Evolutionary conservation across 75 land plant genomes (phyloP), one percentile per base, ranked within the genome.

Genomic region (Larix kaempferi): DNA sequence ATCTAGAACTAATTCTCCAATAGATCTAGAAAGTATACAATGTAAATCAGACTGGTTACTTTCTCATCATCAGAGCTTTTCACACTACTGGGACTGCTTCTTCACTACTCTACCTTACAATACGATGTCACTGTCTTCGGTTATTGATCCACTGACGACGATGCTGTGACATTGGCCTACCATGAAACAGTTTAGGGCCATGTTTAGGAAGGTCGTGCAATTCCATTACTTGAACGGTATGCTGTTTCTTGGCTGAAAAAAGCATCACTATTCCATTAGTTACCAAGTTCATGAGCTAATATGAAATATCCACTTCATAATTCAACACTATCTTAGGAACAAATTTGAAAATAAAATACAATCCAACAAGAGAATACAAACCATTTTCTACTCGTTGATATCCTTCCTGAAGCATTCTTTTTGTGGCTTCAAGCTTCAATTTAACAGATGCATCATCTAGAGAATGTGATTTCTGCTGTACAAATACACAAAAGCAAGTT

Each of bases 141-240:
- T 73, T 49, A 73, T 52, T 73, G 5, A n/a, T 14, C 74, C 57
- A 44, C 29, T 49, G 74, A 17, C 56, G 74, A 73, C 54, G 74
- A 54, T 73, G 74, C 17, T 73, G 74, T 13, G 29, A 44, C 57
- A 49, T 55, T 25, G 74, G 74, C 29, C 41, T 73, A 23, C 74
- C 74, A 73, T 73, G 29, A 25, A 13, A 49, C 49, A 55, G 57
- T 23, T 15, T 33, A 27, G 71, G 27, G 0, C 82, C 82, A 29
- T 84, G 90, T 79, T 88, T 93, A 12, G 98, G 96, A 26, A 93
- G 85, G 71, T 90, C 90, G 52, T 82, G 82, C 65, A 91, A 78
- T 27, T 91, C 94, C 91, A 93, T 82, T 14, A 93, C 89, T 82
- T 95, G 95, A 61, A 93, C 89, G 13, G 95, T 93, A 39, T 94